These are phyloP conservation scores for Falciphora oryzae DNA, from an alignment of 2,329 filamentous ascomycete species.

Conservation along the genomic window DNA sequence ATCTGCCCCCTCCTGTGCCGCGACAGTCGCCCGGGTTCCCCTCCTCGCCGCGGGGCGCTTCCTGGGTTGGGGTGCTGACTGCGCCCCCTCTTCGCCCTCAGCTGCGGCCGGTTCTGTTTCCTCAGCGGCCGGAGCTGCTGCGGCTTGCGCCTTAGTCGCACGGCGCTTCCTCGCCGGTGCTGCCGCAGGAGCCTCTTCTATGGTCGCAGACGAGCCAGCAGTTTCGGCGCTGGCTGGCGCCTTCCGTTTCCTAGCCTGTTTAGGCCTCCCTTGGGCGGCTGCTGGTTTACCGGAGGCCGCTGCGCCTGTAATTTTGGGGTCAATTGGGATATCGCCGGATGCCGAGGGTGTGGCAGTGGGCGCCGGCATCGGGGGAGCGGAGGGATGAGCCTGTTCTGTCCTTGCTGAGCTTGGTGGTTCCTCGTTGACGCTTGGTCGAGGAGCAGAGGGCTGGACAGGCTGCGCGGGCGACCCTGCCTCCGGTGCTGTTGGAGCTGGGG, in stretches of 20 bases:
- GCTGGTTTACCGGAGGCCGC: background rate
- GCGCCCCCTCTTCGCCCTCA: background rate
- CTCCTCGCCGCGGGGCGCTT: background rate
- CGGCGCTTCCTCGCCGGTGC: background rate
- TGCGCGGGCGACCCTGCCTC: too few relatives aligned
- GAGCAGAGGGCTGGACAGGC: background rate
- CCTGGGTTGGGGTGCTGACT: background rate
- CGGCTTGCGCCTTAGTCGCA: background rate
- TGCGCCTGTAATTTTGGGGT: background rate
- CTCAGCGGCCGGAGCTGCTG: background rate
- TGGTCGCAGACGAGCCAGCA: background rate
- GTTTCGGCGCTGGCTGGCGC: background rate
- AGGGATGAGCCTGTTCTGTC: background rate
- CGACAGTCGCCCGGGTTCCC: background rate
- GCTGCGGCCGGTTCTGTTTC: background rate
- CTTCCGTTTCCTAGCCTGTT: background rate
- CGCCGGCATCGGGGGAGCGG: background rate
- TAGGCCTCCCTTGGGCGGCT: background rate
- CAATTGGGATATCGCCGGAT: background rate
- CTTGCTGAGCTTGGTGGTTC: background rate
- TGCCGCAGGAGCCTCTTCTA: background rate
- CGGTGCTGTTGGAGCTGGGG: background rate
- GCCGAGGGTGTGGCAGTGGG: background rate
- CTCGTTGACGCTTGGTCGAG: background rate
- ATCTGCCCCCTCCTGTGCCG: background rate